Percentiles rank a stretch among this genome's conserved stretches.
Evolutionary conservation across 768 basidiomycete genomes (phyloP).

Genomic region (Melanogaster broomeanus): DNA sequence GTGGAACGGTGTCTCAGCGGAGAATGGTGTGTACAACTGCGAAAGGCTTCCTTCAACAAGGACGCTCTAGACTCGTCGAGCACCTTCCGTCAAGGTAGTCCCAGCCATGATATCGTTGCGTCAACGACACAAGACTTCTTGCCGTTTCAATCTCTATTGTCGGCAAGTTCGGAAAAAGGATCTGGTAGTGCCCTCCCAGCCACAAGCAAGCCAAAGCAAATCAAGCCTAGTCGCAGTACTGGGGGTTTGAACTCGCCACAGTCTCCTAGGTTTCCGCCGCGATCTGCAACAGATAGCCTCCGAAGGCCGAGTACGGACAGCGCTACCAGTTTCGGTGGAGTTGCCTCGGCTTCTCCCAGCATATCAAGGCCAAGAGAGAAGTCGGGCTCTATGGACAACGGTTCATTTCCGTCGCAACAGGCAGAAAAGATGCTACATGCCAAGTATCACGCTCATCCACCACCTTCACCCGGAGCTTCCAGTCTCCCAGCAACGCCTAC

Average conservation of each 20-base stretch:
- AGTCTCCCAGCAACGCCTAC: slow-evolving; percentile 15
- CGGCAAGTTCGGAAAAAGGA: slow-evolving; percentile 15
- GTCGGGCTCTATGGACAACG: slow-evolving; percentile 27
- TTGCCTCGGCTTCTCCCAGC: slow-evolving; percentile 26
- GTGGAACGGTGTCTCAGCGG: slow-evolving; percentile 89
- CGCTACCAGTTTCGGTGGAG: slow-evolving; percentile 28
- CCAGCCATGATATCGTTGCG: slow-evolving; percentile 44
- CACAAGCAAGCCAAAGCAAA: slow-evolving; percentile 38
- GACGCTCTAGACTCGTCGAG: slow-evolving; percentile 27
- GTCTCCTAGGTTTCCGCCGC: slow-evolving; percentile 28
- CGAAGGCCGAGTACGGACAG: slow-evolving; percentile 46
- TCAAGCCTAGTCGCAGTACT: slow-evolving; percentile 68
- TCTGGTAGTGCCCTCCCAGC: slow-evolving; percentile 19
- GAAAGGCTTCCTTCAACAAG: slow-evolving; percentile 38
- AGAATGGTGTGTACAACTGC: slow-evolving; percentile 81
- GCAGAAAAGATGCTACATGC: slow-evolving; percentile 16
- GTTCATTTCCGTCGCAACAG: slow-evolving; percentile 15
- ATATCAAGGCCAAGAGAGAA: slow-evolving; percentile 25
- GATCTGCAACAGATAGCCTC: slow-evolving; percentile 36
- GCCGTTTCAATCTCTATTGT: slow-evolving; percentile 12
- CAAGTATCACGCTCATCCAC: slow-evolving; percentile 14
- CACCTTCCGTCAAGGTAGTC: slow-evolving; percentile 40
- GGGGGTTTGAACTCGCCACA: slow-evolving; percentile 49
- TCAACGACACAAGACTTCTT: slow-evolving; percentile 38
- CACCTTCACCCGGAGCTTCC: slow-evolving; percentile 20